Conservation (phyloP, 805 yeast species). For the Tetrapisispora namnaoensis region DNA sequence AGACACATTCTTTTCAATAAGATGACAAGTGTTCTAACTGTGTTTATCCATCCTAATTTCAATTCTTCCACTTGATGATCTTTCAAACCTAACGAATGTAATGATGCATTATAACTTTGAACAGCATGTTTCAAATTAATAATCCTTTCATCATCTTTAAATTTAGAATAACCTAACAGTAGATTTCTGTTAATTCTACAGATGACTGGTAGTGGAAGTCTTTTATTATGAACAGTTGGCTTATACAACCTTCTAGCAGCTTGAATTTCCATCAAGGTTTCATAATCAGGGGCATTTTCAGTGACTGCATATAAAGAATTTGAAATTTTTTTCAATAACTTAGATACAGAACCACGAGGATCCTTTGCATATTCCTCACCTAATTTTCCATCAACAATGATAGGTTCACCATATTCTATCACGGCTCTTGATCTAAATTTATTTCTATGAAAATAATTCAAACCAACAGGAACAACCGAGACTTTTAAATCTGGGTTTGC, state of each 20-base stretch:
- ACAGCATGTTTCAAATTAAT: conserved; percentile 53
- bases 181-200: conserved; percentile 85
- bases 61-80: conserved; percentile 61
- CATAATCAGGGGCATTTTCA: conserved; percentile 88
- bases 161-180: conserved; percentile 71
- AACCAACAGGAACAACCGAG: conserved; percentile 86
- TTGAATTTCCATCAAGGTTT: conserved; percentile 86
- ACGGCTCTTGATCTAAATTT: conserved; percentile 92
- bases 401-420: conserved; percentile 83
- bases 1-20: conserved; percentile 44
- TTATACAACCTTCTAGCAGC: conserved; percentile 78
- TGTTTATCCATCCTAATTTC: conserved; percentile 34
- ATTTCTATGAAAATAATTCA: conserved; percentile 92
- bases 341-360: conserved; percentile 65
- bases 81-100: conserved; percentile 52
- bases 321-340: conserved; percentile 61
- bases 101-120: conserved; percentile 52
- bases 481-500: conserved; percentile 65
- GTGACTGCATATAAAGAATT: conserved; percentile 78
- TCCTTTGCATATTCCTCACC: conserved; percentile 56
- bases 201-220: conserved; percentile 56
- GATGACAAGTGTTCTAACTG: conserved; percentile 38
- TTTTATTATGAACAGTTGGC: conserved; percentile 30
- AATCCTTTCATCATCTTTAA: conserved; percentile 62
- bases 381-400: conserved; percentile 51